Evolutionary conservation across 441 rosid genomes (phyloP).

Genomic region (Flueggea neowawraea): DNA sequence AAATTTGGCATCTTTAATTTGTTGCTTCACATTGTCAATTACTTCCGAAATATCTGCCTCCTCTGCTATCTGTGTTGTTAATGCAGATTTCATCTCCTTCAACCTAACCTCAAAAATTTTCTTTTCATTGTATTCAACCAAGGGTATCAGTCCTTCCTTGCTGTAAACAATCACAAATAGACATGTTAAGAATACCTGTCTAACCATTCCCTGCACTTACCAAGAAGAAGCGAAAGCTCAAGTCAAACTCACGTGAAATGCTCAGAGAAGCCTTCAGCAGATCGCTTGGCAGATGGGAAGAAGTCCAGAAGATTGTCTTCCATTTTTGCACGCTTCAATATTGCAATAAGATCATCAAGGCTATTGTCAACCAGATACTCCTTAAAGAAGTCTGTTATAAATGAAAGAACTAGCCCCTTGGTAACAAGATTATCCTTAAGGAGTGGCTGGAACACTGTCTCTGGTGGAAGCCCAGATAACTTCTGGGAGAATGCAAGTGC

Average conservation of each 20-base stretch:
- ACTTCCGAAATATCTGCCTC: constrained; percentile 82
- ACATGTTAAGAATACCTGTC: background rate
- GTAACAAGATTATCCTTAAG: constrained; percentile 97
- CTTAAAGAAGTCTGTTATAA: constrained; percentile 93
- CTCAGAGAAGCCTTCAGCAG: constrained; percentile 89
- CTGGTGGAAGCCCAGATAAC: constrained; percentile 95
- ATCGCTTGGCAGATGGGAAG: constrained; percentile 81
- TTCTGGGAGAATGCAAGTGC: constrained; percentile 99
- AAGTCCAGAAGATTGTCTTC: constrained; percentile 88
- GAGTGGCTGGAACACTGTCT: constrained; percentile 95
- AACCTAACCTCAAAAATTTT: constrained; percentile 87
- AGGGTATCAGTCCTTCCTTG: constrained; percentile 77
- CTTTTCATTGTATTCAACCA: constrained; percentile 97
- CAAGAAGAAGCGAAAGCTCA: background rate
- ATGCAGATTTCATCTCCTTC: constrained; percentile 83
- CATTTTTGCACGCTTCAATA: constrained; percentile 93
- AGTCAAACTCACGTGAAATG: constrained; percentile 82
- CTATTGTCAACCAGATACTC: constrained; percentile 93
- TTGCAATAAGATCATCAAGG: constrained; percentile 89
- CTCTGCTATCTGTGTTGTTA: constrained; percentile 83
- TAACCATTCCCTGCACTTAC: background rate
- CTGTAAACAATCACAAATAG: constrained; percentile 34
- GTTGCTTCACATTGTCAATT: constrained; percentile 80
- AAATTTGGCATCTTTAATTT: constrained; percentile 77
- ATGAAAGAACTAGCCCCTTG: constrained; percentile 96